Percentiles rank a stretch among this genome's conserved stretches.
Conservation (phyloP, 2,329 filamentous ascomycete genomes). For the Fusarium napiforme region DNA sequence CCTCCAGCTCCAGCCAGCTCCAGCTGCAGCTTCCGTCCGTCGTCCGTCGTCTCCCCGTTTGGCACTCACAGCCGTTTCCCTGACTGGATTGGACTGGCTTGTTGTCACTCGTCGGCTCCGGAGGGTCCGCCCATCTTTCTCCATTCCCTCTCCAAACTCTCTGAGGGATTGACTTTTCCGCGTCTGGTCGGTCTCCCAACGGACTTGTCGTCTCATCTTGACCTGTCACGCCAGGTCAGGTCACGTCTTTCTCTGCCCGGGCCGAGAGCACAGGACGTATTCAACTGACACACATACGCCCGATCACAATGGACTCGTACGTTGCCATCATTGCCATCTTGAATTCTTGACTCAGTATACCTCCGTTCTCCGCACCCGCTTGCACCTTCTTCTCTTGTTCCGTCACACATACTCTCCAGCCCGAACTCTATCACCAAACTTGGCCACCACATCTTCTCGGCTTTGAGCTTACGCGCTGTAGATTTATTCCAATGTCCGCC, state of each 20-base stretch:
- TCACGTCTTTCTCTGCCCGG: conserved; percentile 42
- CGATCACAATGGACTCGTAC: conserved; percentile 47
- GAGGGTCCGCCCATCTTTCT: conserved; percentile 32
- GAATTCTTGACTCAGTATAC: conserved; percentile 31
- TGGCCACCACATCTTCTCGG: conserved; percentile 7
- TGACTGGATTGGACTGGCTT: conserved; percentile 25
- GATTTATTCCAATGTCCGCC: conserved; percentile 60
- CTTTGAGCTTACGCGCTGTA: conserved; percentile 45
- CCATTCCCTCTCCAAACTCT: conserved; percentile 24
- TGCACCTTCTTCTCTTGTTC: conserved; percentile 7
- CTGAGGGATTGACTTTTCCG: conserved; percentile 11
- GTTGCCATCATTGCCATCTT: conserved; percentile 31
- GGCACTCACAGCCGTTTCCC: conserved; percentile 17
- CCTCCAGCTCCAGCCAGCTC: not conserved
- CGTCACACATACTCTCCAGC: conserved; percentile 6
- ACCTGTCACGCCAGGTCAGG: conserved; percentile 38
- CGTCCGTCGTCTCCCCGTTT: conserved; percentile 2
- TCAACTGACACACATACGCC: conserved; percentile 41
- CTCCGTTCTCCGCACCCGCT: conserved; percentile 11
- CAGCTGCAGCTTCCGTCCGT: not conserved
- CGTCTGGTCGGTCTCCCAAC: conserved; percentile 4
- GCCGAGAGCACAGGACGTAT: conserved; percentile 41
- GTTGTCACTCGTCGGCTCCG: conserved; percentile 25
- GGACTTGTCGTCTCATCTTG: conserved; percentile 24
- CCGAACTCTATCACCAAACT: conserved; percentile 28